These are phyloP conservation scores for Leucoagaricus sp. DNA, from an alignment of 1,284 basidiomycete genomes.

Conservation along the genomic window DNA sequence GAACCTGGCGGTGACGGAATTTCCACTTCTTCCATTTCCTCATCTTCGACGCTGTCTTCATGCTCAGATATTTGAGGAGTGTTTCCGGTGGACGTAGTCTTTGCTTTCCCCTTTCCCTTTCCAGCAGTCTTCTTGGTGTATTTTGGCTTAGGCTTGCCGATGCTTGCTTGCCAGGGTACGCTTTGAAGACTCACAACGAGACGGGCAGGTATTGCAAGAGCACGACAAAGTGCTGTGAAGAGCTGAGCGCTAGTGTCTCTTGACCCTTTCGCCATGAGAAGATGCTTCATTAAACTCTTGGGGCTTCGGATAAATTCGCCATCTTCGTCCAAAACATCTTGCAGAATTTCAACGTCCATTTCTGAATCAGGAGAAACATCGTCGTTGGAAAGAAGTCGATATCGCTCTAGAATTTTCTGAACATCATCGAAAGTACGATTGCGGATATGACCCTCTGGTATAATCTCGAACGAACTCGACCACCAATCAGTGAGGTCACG, in stretches of 20 bases:
- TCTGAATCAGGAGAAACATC: conserved; percentile 23
- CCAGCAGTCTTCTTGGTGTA: conserved; percentile 37
- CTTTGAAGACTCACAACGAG: conserved; percentile 91
- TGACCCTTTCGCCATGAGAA: conserved; percentile 77
- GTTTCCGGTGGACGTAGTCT: conserved; percentile 11
- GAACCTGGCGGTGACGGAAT: conserved; percentile 21
- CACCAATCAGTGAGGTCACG: conserved; percentile 82
- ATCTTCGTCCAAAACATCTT: conserved; percentile 54
- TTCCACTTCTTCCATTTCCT: conserved; percentile 18
- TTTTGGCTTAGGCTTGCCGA: conserved; percentile 53
- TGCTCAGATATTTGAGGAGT: conserved; percentile 11
- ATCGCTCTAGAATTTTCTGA: conserved; percentile 44
- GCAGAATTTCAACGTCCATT: conserved; percentile 39
- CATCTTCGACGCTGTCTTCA: conserved; percentile 28
- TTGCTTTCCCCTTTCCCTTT: conserved; percentile 38
- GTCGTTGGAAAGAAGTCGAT: conserved; percentile 30
- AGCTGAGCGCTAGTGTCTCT: conserved; percentile 90
- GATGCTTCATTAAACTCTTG: conserved; percentile 90
- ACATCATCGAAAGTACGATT: conserved; percentile 77
- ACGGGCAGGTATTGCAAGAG: conserved; percentile 84
- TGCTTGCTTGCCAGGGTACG: conserved; percentile 78
- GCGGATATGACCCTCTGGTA: conserved; percentile 63
- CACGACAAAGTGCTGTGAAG: conserved; percentile 89
- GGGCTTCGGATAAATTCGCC: conserved; percentile 73
- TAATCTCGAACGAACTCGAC: conserved; percentile 74